Percentiles rank a stretch among this genome's conserved stretches.
These are phyloP conservation scores for Cercospora sp. DNA, from an alignment of 2,329 filamentous ascomycete genomes.

Conservation along the genomic window DNA sequence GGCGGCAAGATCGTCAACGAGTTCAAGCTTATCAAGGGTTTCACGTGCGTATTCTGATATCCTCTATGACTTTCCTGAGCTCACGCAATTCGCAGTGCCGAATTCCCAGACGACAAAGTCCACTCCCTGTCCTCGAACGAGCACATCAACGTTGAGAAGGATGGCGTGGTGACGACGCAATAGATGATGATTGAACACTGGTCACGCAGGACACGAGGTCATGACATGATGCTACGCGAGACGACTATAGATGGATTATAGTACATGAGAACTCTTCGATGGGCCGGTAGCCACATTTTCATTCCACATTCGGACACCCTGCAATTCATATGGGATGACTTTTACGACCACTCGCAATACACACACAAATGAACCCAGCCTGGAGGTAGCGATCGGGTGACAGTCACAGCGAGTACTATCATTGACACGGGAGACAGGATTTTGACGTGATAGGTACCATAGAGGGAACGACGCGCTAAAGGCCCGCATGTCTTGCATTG, in stretches of 20 bases:
- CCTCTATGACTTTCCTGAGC: not conserved
- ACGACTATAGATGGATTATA: not conserved
- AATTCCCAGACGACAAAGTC: slow-evolving; percentile 68
- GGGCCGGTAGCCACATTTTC: not conserved
- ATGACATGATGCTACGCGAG: not conserved
- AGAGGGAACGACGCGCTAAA: too few species aligned
- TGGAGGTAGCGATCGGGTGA: too few species aligned
- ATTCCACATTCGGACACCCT: too few species aligned
- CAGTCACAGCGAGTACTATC: too few species aligned
- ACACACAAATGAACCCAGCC: too few species aligned
- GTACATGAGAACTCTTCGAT: not conserved
- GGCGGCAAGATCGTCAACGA: slow-evolving; percentile 84
- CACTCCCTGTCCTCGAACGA: slow-evolving; percentile 66
- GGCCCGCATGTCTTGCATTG: too few species aligned
- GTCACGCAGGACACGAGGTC: not conserved
- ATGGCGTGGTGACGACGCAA: slow-evolving; percentile 70
- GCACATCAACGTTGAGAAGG: slow-evolving; percentile 76
- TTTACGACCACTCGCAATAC: too few species aligned
- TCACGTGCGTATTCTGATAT: slow-evolving; percentile 66
- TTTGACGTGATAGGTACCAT: too few species aligned
- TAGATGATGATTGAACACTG: slow-evolving; percentile 39
- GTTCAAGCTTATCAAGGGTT: slow-evolving; percentile 86
- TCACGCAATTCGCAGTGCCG: slow-evolving; percentile 58
- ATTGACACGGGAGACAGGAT: too few species aligned
- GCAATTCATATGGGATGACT: too few species aligned